Base-by-base conservation (phyloP, 1,284 basidiomycete genomes). In the Cryptococcus jaspeensis region DNA sequence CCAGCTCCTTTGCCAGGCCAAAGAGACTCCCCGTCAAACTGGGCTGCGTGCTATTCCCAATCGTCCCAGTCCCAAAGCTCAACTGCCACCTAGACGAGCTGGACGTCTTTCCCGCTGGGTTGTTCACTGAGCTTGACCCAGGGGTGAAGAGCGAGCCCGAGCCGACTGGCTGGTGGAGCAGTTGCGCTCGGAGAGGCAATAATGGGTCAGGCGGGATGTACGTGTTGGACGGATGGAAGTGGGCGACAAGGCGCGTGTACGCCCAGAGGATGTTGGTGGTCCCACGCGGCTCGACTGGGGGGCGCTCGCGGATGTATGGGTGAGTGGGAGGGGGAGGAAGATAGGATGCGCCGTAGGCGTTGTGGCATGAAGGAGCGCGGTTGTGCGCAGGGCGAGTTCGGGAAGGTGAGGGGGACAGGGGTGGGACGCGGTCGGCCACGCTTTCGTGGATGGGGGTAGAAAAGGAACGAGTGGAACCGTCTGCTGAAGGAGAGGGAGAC, bases 201-300 rank as follows among this genome's bases (percentile, higher is more conserved):
- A 79, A 60, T 0, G 78, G 76, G 45, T 79, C 78, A 18, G 78
- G 77, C 0, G 78, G 78, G 42, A 79, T 77, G 52, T 78, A 72
- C 3, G 68, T 56, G 22, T 70, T 65, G 0, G 77, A 75, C 25
- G 78, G 78, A 20, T 76, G 70, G 42, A 79, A 75, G 2, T 68
- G 70, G 0, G 71, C 76, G 8, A 71, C 60, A 2, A 78, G 64
- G 1, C 71, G 72, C 7, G 74, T 73, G 41, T 77, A 71, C 0
- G 76, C 76, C 76, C 77, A 78, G 2, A 77, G 60, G 16, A 79
- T 66, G 0, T 65, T 77, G 0, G 72, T 72, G 0, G 62, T 69
- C 13, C 68, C 70, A 12, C 61, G 51, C 0, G 62, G 61, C 37
- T 70, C 67, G 3, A 57, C 44, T 1, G 56, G 55, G 11, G 54